A percentile compares a stretch with the other conserved stretches of the same genome.
These are phyloP conservation scores for Mortierella sp. DNA, from an alignment of 371 early-diverging fungal genomes.

Conservation along the genomic window DNA sequence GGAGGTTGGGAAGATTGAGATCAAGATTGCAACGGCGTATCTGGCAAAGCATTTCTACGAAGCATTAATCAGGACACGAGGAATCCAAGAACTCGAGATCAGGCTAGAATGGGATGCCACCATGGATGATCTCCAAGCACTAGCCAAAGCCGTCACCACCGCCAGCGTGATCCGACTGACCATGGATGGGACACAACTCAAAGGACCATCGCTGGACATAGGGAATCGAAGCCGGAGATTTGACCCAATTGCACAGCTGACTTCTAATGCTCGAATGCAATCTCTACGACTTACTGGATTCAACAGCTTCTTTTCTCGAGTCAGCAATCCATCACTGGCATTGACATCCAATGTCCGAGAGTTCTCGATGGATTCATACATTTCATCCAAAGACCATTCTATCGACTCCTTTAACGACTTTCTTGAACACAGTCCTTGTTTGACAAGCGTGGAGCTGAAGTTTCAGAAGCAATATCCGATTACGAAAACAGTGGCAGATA, in stretches of 20 bases:
- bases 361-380: background rate
- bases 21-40: background rate
- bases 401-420: background rate
- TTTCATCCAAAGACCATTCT: background rate
- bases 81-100: slow-evolving; percentile 5
- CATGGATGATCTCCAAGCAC: slow-evolving; percentile 9
- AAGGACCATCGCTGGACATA: slow-evolving; percentile 1
- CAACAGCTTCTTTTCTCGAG: slow-evolving; percentile 5
- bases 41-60: slow-evolving; percentile 9
- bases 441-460: too few relatives aligned
- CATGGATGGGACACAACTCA: background rate
- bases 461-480: background rate
- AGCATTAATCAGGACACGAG: slow-evolving; percentile 2
- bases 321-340: background rate
- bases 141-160: background rate
- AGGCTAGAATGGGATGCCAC: slow-evolving; percentile 5
- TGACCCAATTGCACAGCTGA: slow-evolving; percentile 6
- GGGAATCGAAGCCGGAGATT: slow-evolving; percentile 9
- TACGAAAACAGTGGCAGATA: background rate
- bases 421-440: background rate
- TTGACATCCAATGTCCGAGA: background rate
- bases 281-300: background rate
- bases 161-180: slow-evolving; percentile 3
- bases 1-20: background rate
- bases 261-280: slow-evolving; percentile 5